Percentiles rank a stretch among this genome's conserved stretches.
phyloP scores from a whole-genome alignment of 2,329 filamentous ascomycete species.

The Fusarium sulawesiense region DNA sequence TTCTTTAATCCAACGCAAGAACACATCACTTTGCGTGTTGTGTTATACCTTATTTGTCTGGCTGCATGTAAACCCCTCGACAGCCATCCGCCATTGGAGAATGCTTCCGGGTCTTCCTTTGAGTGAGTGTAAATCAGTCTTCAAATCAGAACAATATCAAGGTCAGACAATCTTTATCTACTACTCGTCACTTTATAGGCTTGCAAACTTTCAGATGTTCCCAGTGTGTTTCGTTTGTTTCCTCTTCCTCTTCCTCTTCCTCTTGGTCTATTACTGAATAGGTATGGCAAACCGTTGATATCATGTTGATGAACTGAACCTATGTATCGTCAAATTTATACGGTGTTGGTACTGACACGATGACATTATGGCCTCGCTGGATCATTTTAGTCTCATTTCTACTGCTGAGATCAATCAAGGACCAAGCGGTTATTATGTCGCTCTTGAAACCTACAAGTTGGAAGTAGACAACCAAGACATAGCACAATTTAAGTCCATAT shows the following conservation, averaged over 20 bases:
- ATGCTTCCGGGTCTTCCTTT: neutral
- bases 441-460: neutral
- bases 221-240: neutral
- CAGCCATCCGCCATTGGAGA: neutral
- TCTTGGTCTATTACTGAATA: neutral
- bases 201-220: neutral
- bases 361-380: neutral
- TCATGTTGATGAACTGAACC: neutral
- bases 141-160: neutral
- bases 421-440: neutral
- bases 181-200: neutral
- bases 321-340: neutral
- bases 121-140: neutral
- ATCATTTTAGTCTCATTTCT: neutral
- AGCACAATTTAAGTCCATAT: neutral
- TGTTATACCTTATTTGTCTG: neutral
- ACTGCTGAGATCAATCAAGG: neutral
- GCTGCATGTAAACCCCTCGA: neutral
- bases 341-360: neutral
- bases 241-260: neutral
- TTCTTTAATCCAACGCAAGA: neutral
- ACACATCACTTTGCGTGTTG: slow-evolving; percentile 2
- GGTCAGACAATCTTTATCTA: neutral
- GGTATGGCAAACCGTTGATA: neutral
- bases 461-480: neutral